Conservation (phyloP, 2,329 filamentous ascomycete genomes). For the Neonectria magnoliae region DNA sequence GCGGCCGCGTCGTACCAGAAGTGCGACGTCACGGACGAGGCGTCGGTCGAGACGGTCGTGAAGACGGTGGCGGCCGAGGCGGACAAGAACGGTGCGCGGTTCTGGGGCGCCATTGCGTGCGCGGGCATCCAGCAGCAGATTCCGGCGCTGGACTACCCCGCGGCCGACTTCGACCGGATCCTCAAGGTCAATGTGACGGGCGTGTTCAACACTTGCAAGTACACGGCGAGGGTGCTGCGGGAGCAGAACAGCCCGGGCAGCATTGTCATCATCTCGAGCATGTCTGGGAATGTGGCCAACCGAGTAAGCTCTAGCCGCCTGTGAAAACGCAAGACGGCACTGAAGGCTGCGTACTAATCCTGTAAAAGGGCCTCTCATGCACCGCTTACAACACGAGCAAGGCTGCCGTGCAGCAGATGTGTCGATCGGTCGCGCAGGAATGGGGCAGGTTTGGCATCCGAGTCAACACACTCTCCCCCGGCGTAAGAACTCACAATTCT, state of each 20-base stretch:
- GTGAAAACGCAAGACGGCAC: not conserved
- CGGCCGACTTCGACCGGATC: conserved; percentile 73
- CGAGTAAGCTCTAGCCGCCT: conserved; percentile 49
- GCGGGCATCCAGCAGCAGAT: conserved; percentile 61
- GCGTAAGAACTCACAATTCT: conserved; percentile 47
- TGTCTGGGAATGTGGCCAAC: conserved; percentile 61
- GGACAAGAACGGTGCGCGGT: conserved; percentile 43
- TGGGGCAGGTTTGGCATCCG: conserved; percentile 71
- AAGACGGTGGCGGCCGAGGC: conserved; percentile 50
- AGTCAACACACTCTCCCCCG: conserved; percentile 73
- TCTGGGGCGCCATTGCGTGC: conserved; percentile 55
- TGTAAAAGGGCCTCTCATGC: conserved; percentile 65
- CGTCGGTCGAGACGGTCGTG: conserved; percentile 47
- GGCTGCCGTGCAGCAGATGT: conserved; percentile 69
- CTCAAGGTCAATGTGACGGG: conserved; percentile 76
- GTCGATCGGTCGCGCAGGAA: conserved; percentile 68
- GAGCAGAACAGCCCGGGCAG: conserved; percentile 54
- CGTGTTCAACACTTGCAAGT: conserved; percentile 76
- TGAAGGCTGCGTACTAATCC: not conserved
- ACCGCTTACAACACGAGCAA: conserved; percentile 72
- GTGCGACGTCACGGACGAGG: conserved; percentile 60
- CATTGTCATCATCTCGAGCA: conserved; percentile 61
- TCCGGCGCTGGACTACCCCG: conserved; percentile 57
- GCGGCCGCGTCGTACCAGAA: conserved; percentile 52
- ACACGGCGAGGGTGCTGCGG: conserved; percentile 69